Evolutionary conservation across 306 rosid genomes (phyloP).

Genomic region (Dryas drummondii): DNA sequence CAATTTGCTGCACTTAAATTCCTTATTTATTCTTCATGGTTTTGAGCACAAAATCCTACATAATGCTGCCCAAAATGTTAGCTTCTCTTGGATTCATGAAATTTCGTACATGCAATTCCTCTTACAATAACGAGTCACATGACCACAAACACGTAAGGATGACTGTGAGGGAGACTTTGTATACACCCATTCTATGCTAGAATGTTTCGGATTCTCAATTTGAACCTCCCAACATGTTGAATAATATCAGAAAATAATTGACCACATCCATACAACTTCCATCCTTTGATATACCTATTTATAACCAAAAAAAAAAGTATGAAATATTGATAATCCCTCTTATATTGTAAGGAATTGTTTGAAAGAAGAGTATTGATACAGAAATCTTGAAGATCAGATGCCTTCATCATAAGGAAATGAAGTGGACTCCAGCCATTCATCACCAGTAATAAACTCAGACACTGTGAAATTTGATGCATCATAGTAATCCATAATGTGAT

Average conservation of each 20-base stretch:
- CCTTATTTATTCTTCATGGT: too few relatives aligned
- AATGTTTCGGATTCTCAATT: too few relatives aligned
- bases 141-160: too few relatives aligned
- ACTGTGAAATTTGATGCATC: conserved; percentile 64
- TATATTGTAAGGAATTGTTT: background rate
- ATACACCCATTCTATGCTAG: too few relatives aligned
- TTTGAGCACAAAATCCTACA: too few relatives aligned
- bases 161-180: too few relatives aligned
- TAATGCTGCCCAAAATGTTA: too few relatives aligned
- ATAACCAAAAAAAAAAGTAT: background rate
- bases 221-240: background rate
- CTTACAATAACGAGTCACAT: too few relatives aligned
- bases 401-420: conserved; percentile 74
- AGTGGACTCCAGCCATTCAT: conserved; percentile 69
- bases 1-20: too few relatives aligned
- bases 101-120: too few relatives aligned
- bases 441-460: conserved; percentile 55
- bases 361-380: background rate
- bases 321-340: background rate
- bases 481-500: conserved; percentile 52
- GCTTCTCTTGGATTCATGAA: too few relatives aligned
- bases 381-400: conserved; percentile 29
- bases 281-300: background rate
- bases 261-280: background rate
- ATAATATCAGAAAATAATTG: background rate